phyloP scores from a whole-genome alignment of 2,329 filamentous ascomycete genomes.

The Aspergillus sp. region DNA sequence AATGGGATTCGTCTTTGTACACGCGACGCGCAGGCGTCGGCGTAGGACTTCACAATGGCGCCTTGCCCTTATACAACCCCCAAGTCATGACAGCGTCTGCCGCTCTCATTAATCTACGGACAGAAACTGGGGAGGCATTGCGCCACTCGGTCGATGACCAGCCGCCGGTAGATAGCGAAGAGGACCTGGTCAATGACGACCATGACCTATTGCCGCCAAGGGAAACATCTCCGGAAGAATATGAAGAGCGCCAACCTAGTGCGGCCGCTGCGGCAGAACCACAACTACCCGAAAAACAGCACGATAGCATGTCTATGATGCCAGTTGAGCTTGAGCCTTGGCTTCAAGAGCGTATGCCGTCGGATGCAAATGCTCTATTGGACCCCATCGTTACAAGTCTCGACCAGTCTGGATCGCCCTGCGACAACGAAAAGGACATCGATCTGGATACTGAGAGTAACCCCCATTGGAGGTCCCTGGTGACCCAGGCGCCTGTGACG shows the following conservation, averaged over 20 bases:
- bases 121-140: constrained; percentile 6
- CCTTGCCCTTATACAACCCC: constrained; percentile 18
- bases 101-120: constrained; percentile 13
- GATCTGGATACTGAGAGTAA: constrained; percentile 18
- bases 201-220: background rate
- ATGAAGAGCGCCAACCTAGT: background rate
- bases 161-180: background rate
- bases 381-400: background rate
- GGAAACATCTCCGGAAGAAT: background rate
- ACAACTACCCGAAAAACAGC: background rate
- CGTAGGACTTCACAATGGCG: constrained; percentile 18
- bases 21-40: constrained; percentile 15
- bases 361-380: background rate
- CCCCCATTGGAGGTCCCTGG: constrained; percentile 8
- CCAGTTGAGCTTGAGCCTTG: background rate
- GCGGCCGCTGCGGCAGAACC: background rate
- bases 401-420: background rate
- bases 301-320: background rate
- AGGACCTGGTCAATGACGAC: background rate
- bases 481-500: constrained; percentile 4
- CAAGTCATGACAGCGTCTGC: constrained; percentile 9
- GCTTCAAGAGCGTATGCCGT: background rate
- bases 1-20: constrained; percentile 13
- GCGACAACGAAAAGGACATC: constrained; percentile 10
- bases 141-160: constrained; percentile 5